Base-by-base conservation (phyloP, 2,329 filamentous ascomycete species). In the Arthrobotrys sinensis region DNA sequence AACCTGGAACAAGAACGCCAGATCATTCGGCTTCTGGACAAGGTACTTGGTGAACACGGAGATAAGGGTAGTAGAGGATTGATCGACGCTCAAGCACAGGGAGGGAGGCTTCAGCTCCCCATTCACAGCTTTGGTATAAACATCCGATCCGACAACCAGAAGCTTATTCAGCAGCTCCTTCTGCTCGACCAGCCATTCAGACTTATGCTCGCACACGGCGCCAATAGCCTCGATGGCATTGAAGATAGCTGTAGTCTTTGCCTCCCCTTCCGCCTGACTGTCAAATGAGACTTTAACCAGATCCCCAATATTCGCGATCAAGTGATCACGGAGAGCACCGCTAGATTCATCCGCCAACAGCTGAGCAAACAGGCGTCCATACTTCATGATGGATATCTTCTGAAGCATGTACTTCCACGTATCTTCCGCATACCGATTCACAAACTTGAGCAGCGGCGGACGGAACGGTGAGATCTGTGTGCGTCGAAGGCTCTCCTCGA, bases 401-500 rank as follows among this genome's bases (percentile, higher is more conserved):
- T 89, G 88, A n/a, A 91, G 87, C 80, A 98, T 91, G 82, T 94
- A 91, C 0, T 87, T 85, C 91, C 94, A 96, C 4, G 94, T 90
- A 82, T 99, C 94, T 80, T 92, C 92, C 0, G 96, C 91, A 83
- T 98, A 99, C 76, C 94, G 90, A 84, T 97, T 97, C 79, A 99
- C 88, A 83, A 97, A 99, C 82, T 93, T 93, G 84, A 97, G 94
- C 19, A 99, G 88, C 0, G 96, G 95, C 75, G 91, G 89, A 52
- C 96, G 89, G 87, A 99, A 98, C 0, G 95, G 95, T 82, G 94
- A 98, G 81, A 93, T 91, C 57, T 94, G 91, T 0, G 96, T 99
- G 77, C 96, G 88, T 36, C 96, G 90, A 45, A 99, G 86, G 80
- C 91, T 92, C 66, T 91, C 89, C 84, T 99, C 96, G 0, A 99